Conservation (phyloP, 352 stramenopile genomes). For the Phytophthora agathidicida region DNA sequence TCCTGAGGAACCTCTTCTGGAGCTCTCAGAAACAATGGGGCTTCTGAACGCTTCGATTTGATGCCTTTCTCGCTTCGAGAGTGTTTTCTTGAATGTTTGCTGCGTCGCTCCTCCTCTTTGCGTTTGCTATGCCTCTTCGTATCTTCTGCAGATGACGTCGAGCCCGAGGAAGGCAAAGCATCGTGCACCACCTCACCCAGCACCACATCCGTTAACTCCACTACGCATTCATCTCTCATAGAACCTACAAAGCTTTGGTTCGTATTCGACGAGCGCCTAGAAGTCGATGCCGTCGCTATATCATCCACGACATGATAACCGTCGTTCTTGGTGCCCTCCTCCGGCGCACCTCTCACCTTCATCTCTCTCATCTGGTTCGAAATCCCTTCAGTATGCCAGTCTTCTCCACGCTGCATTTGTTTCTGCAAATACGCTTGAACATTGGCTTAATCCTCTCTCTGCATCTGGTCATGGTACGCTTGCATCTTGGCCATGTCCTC, state of each 20-base stretch:
- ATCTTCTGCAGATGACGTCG: constrained; percentile 16
- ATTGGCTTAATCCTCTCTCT: constrained; percentile 18
- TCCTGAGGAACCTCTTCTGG: background rate
- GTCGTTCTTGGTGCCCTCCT: constrained; percentile 3
- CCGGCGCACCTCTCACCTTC: constrained; percentile 11
- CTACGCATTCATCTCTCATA: constrained; percentile 3
- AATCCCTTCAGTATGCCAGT: constrained; percentile 11
- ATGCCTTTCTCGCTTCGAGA: constrained; percentile 6
- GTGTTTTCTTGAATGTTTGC: constrained; percentile 12
- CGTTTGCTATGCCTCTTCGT: background rate
- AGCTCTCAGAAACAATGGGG: constrained; percentile 8
- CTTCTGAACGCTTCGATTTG: background rate
- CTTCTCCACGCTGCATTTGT: constrained; percentile 27
- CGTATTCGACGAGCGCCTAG: constrained; percentile 10
- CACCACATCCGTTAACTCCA: constrained; percentile 1
- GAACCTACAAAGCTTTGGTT: constrained; percentile 12
- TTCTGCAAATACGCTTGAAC: constrained; percentile 31
- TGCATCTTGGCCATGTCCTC: constrained; percentile 16
- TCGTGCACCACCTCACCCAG: constrained; percentile 37
- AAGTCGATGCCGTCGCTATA: constrained; percentile 13
- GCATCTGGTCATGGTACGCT: constrained; percentile 14
- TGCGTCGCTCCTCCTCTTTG: constrained; percentile 16
- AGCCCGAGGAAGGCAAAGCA: constrained; percentile 45
- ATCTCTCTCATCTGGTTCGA: constrained; percentile 3
- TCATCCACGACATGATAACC: constrained; percentile 26